phyloP scores from a whole-genome alignment of 257 asterid genomes.

The Solanum megistacrolobum region DNA sequence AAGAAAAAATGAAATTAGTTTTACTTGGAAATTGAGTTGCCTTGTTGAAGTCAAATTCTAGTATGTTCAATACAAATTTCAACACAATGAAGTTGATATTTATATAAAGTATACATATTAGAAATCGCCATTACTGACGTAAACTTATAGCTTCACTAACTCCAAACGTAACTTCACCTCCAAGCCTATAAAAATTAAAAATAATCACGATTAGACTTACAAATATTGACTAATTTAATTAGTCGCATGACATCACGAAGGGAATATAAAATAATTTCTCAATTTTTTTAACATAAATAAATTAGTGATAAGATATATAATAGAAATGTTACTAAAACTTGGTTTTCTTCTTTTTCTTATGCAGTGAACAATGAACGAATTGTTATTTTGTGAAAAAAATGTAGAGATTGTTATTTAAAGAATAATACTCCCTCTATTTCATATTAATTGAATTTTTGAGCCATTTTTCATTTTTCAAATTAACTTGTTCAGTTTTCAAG shows the following conservation, averaged over 20 bases:
- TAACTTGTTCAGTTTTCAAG: too few species aligned
- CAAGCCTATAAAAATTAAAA: neutral
- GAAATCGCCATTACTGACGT: neutral
- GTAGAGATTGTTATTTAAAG: neutral
- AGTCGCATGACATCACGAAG: neutral
- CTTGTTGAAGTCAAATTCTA: neutral
- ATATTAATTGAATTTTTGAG: too few species aligned
- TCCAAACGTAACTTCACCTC: neutral
- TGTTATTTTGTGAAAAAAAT: neutral
- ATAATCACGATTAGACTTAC: neutral
- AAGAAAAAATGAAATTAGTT: neutral
- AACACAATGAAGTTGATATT: neutral
- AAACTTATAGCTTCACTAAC: neutral
- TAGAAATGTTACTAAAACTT: neutral
- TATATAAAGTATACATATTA: neutral
- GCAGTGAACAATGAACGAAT: neutral
- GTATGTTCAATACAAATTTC: neutral
- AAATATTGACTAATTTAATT: neutral
- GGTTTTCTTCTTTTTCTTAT: neutral
- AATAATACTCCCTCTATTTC: too few species aligned
- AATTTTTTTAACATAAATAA: neutral
- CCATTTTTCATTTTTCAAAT: too few species aligned
- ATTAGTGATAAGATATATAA: neutral
- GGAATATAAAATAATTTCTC: neutral
- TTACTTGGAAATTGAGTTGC: neutral